These are phyloP conservation scores for Aspergillus oerlinghausenensis DNA, from an alignment of 2,329 filamentous ascomycete species.

Conservation along the genomic window DNA sequence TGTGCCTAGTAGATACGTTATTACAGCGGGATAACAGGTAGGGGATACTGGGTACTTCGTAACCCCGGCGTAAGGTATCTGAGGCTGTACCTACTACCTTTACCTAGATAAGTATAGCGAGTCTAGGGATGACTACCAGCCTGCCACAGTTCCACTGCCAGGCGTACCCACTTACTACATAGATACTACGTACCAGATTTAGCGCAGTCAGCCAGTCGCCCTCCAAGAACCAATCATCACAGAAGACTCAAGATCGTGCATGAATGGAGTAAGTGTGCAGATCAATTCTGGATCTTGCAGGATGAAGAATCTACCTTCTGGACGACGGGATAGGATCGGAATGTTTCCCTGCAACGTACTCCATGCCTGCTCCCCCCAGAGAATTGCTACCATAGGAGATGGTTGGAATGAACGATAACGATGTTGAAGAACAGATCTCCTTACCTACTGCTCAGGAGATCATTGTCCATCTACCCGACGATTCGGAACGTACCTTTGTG, in stretches of 20 bases:
- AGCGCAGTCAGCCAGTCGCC: not conserved
- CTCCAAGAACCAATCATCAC: not conserved
- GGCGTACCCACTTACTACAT: not conserved
- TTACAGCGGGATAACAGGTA: not conserved
- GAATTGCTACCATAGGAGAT: not conserved
- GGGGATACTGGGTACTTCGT: too few relatives aligned
- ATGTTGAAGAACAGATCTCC: not conserved
- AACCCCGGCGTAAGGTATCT: too few relatives aligned
- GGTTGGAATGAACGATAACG: not conserved
- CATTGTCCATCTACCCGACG: not conserved
- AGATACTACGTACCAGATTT: not conserved
- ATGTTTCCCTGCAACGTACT: not conserved
- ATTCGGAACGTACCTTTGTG: not conserved
- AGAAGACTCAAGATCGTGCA: slow-evolving; percentile 5
- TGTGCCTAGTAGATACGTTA: not conserved
- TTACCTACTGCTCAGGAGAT: not conserved
- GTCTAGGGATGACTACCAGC: too few relatives aligned
- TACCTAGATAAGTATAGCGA: too few relatives aligned
- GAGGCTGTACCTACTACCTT: too few relatives aligned
- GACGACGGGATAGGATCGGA: not conserved
- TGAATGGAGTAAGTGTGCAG: slow-evolving; percentile 3
- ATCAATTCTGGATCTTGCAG: slow-evolving; percentile 9
- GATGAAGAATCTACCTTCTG: not conserved
- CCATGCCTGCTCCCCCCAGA: not conserved
- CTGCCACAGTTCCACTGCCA: too few relatives aligned